Evolutionary conservation across 2,329 filamentous ascomycete species (phyloP).

Genomic region (Xylariaceae sp.): DNA sequence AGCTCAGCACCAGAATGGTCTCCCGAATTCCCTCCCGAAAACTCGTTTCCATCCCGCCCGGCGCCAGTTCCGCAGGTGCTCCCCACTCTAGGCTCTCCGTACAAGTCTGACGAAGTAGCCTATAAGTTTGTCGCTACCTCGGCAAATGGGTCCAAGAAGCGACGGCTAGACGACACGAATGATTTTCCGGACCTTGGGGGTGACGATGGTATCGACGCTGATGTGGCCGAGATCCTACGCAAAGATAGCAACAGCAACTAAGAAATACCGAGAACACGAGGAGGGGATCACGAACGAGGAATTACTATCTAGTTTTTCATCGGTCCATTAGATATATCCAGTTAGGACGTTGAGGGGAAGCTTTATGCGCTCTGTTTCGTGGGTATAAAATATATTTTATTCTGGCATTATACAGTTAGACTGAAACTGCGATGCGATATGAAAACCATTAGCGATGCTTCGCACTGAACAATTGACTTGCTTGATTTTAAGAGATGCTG

Average conservation of each 20-base stretch:
- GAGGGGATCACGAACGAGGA: not conserved
- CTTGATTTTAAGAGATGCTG: no score
- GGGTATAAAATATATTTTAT: not conserved
- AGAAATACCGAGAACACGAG: not conserved
- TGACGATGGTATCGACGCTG: constrained; percentile 63
- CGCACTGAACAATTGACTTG: no score
- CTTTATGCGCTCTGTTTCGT: not conserved
- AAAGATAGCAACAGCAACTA: constrained; percentile 45
- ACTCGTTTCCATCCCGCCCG: constrained; percentile 30
- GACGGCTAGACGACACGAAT: constrained; percentile 57
- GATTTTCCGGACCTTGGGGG: constrained; percentile 62
- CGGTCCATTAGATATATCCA: not conserved
- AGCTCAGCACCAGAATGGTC: constrained; percentile 28
- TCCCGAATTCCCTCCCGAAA: constrained; percentile 34
- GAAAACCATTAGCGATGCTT: not conserved
- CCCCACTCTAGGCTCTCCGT: constrained; percentile 50
- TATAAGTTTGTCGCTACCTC: constrained; percentile 52
- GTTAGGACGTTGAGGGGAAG: not conserved
- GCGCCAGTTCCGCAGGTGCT: constrained; percentile 50
- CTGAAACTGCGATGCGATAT: not conserved
- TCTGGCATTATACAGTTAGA: not conserved
- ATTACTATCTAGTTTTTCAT: not conserved
- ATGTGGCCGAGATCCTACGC: constrained; percentile 62
- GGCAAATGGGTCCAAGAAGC: constrained; percentile 62
- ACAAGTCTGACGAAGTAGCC: constrained; percentile 49